Evolutionary conservation across 495 filamentous ascomycete species (phyloP), one percentile per base, ranked within the genome.

Genomic region (Chaetomium tenue): DNA sequence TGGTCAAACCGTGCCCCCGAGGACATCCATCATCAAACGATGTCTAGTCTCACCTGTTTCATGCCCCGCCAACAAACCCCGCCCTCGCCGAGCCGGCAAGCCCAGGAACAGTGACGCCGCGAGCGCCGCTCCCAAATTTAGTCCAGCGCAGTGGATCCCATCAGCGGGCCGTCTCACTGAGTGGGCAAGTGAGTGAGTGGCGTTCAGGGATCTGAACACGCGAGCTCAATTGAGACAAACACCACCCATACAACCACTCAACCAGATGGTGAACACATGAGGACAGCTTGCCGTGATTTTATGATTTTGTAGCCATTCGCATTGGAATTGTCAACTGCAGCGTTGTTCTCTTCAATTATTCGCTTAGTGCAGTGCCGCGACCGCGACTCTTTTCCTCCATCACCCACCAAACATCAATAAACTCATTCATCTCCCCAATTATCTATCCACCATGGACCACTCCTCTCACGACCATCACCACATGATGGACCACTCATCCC

Each of bases 401-500:
- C 52, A 3, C 33, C 13, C 51, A 16, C 23, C 26, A 42, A 39
- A 26, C 39, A 26, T 5, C 30, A 23, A 56, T 0, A n/a, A n/a
- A n/a, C n/a, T n/a, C 28, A 30, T 30, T 6, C 28, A 30, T 30
- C 28, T 6, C 2, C 28, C 28, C n/a, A n/a, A n/a, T 16, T 13
- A 40, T 57, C 54, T 11, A 58, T 26, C 51, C 63, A 65, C 37
- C 39, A 81, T 81, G 77, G 79, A 82, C 60, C 79, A 81, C 67
- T 77, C 75, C 51, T 69, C 74, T 48, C 77, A 78, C 71, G 80
- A 65, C 37, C 68, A 74, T 66, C 72, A 74, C 66, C 54, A 60
- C 22, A 65, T 33, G 23, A 82, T 81, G 78, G 79, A 81, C 60
- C 79, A 82, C 65, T 76, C 75, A 52, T 70, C 74, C 39, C 86